Percentiles rank a stretch among this genome's conserved stretches.
phyloP scores from a whole-genome alignment of 2,329 filamentous ascomycete genomes.

The Aspergillus costaricaensis region DNA sequence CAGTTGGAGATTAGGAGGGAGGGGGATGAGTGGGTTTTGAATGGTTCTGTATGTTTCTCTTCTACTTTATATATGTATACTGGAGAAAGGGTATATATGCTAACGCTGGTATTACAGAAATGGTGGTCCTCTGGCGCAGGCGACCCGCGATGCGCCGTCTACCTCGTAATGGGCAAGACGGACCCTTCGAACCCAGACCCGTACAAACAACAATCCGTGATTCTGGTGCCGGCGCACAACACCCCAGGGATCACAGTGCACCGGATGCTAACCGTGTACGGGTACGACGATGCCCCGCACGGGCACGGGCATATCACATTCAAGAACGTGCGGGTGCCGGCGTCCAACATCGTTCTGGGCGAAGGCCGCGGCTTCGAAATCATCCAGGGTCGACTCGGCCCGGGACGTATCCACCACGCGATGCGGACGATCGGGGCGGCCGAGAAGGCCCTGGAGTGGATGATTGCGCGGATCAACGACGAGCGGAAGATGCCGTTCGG shows the following conservation, averaged over 20 bases:
- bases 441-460: constrained; percentile 89
- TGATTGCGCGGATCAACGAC: constrained; percentile 93
- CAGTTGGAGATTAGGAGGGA: constrained; percentile 78
- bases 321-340: constrained; percentile 84
- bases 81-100: no score
- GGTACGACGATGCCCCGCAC: constrained; percentile 97
- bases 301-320: constrained; percentile 94
- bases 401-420: constrained; percentile 94
- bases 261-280: constrained; percentile 91
- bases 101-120: constrained; percentile 61
- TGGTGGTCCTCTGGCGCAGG: constrained; percentile 99
- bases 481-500: constrained; percentile 87
- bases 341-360: constrained; percentile 81
- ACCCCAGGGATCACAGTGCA: constrained; percentile 87
- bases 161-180: constrained; percentile 95
- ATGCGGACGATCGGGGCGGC: constrained; percentile 93
- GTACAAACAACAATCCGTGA: constrained; percentile 90
- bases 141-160: constrained; percentile 87
- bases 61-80: neutral
- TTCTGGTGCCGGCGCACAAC: constrained; percentile 73
- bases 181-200: constrained; percentile 72
- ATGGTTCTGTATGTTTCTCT: constrained; percentile 69
- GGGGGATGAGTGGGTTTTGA: constrained; percentile 86
- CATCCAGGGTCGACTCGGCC: constrained; percentile 93
- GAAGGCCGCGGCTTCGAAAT: constrained; percentile 96